Evolutionary conservation across 2,329 filamentous ascomycete species (phyloP).

Genomic region (Hymenoscyphus linearis): DNA sequence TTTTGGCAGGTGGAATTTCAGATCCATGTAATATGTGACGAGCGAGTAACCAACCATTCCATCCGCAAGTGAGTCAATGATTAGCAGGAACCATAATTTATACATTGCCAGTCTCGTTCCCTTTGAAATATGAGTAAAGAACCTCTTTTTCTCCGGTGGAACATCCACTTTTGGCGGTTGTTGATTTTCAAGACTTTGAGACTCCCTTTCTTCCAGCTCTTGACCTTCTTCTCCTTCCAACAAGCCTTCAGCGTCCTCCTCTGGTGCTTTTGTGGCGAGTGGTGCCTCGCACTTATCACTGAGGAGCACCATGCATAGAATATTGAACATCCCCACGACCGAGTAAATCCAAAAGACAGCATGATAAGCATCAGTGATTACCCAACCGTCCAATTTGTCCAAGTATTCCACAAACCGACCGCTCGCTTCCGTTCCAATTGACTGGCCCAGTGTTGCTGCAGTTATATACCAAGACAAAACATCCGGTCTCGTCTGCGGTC

Average conservation of each 20-base stretch:
- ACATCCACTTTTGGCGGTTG: neutral
- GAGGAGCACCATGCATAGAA: conserved; percentile 45
- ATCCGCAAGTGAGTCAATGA: conserved; percentile 59
- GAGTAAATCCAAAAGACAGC: conserved; percentile 53
- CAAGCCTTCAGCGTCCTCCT: conserved; percentile 15
- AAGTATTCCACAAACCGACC: conserved; percentile 54
- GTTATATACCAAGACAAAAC: conserved; percentile 57
- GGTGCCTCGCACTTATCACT: conserved; percentile 33
- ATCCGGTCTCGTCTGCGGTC: conserved; percentile 41
- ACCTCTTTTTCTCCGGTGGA: conserved; percentile 25
- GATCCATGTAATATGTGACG: conserved; percentile 54
- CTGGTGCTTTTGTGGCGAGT: neutral
- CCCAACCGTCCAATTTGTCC: conserved; percentile 39
- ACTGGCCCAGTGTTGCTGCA: conserved; percentile 51
- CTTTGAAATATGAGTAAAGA: conserved; percentile 50
- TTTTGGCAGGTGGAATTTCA: conserved; percentile 50
- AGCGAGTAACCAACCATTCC: conserved; percentile 57
- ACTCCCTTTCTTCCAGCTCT: conserved; percentile 8
- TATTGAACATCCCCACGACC: conserved; percentile 49
- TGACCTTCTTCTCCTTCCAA: conserved; percentile 13
- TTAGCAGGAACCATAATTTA: conserved; percentile 59
- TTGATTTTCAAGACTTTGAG: neutral
- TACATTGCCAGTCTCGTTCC: conserved; percentile 55
- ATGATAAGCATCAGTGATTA: conserved; percentile 44
- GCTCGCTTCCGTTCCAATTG: conserved; percentile 51